Conservation (phyloP, 2,329 filamentous ascomycete species). For the Stachybotrys chlorohalonatus region DNA sequence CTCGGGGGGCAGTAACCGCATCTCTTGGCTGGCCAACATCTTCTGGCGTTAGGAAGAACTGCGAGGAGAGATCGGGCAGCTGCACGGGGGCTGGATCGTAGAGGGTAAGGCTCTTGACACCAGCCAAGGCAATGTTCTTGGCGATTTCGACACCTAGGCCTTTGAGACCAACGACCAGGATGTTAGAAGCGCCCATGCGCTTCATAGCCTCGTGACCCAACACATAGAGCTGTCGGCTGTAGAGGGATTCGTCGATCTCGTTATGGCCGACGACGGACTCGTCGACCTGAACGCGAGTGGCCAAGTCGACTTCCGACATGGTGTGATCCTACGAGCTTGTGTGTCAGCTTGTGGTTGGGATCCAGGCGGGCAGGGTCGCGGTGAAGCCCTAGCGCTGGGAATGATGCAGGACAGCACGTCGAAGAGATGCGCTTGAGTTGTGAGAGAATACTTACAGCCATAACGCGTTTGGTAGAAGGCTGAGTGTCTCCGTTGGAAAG, state of each 20-base stretch:
- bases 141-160: slow-evolving; percentile 96
- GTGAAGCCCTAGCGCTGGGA: not conserved
- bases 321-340: slow-evolving; percentile 34
- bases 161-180: slow-evolving; percentile 85
- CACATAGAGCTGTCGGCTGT: slow-evolving; percentile 66
- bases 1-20: slow-evolving; percentile 73
- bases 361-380: not conserved
- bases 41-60: slow-evolving; percentile 86
- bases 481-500: slow-evolving; percentile 51
- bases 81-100: slow-evolving; percentile 80
- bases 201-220: slow-evolving; percentile 84
- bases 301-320: slow-evolving; percentile 51
- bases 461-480: slow-evolving; percentile 49
- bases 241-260: slow-evolving; percentile 65
- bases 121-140: slow-evolving; percentile 96
- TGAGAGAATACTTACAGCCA: slow-evolving; percentile 42
- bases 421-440: not conserved
- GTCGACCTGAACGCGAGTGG: slow-evolving; percentile 58
- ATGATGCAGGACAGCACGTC: not conserved
- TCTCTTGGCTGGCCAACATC: slow-evolving; percentile 92
- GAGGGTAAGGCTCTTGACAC: slow-evolving; percentile 93
- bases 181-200: slow-evolving; percentile 93
- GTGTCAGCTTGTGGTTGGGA: slow-evolving; percentile 5
- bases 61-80: slow-evolving; percentile 85
- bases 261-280: slow-evolving; percentile 43